Evolutionary conservation across 139 green algal genomes (phyloP).

Genomic region (Trebouxia sp.): DNA sequence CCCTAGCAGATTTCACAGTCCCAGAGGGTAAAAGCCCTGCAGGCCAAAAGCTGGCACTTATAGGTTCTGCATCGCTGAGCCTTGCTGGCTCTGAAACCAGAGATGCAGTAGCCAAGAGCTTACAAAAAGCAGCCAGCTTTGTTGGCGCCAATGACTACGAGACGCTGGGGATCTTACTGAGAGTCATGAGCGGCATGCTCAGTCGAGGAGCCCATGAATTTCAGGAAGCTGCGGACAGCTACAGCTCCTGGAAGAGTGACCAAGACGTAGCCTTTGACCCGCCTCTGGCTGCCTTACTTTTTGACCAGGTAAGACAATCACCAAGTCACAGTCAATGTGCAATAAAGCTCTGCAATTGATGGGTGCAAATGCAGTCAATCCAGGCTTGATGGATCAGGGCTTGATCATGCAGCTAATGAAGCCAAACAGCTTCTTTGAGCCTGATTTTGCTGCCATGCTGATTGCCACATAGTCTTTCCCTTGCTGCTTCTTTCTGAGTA

Average conservation of each 20-base stretch:
- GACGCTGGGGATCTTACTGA: conserved; percentile 32
- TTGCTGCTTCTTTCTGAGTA: no score
- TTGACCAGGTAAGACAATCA: no score
- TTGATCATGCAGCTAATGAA: no score
- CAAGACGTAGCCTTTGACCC: conserved; percentile 50
- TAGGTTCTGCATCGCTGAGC: background rate
- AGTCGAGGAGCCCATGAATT: conserved; percentile 31
- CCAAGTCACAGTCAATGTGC: no score
- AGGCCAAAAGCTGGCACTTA: background rate
- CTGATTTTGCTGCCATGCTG: no score
- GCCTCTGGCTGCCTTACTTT: conserved; percentile 42
- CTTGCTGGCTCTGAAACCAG: background rate
- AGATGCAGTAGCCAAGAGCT: background rate
- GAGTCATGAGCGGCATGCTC: conserved; percentile 21
- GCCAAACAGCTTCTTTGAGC: no score
- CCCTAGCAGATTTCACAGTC: conserved; percentile 41
- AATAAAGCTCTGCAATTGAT: no score
- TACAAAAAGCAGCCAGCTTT: conserved; percentile 9
- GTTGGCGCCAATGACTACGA: conserved; percentile 34
- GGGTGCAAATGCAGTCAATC: no score
- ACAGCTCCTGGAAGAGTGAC: conserved; percentile 47
- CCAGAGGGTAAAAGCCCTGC: background rate
- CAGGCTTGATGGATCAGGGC: no score
- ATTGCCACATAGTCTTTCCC: no score
- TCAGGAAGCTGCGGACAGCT: conserved; percentile 27